Evolutionary conservation across 805 yeast species (phyloP), one percentile per base, ranked within the genome.

Genomic region (Spathaspora boniae): DNA sequence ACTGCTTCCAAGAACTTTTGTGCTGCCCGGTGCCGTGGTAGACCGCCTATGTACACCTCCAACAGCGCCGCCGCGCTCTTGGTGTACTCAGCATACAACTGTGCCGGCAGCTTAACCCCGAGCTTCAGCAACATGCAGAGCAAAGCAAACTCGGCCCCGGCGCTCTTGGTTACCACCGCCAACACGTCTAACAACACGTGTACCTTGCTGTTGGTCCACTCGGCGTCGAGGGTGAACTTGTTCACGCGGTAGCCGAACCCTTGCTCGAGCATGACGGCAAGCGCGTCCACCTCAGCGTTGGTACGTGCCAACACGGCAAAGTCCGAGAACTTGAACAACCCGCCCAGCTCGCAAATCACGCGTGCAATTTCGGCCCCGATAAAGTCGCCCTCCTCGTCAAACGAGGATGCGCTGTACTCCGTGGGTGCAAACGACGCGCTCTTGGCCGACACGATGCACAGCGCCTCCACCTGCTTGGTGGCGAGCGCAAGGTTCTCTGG

Each of bases 401-500:
- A 43, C 9, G 54, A 47, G 1, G 39, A 33, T 41, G 37, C 48
- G 1, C 24, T 17, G 18, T 36, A 44, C 2, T 58, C 19, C 2
- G 56, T 37, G 1, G 71, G 70, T 16, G 34, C 36, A 24, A 46
- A 42, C 1, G 56, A 48, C 1, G 53, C 36, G 1, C 40, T 41
- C 31, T 46, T 49, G 9, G 43, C 33, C 21, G 60, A 47, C 14
- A 28, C 33, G 3, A 51, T 34, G 2, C 19, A 28, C 35, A 29
- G 5, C 33, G 40, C 26, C 8, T 46, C 46, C 3, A 49, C 43
- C 7, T 44, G n/a, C n/a, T n/a, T 52, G 5, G 63, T 53, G 0
- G 83, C 69, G 1, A 71, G 61, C 2, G 61, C 44, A 14, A 78
- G 51, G 3, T 82, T 69, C 35, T 77, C 78, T 0, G 82, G 80